A percentile compares a stretch with the other conserved stretches of the same genome.
Evolutionary conservation across 176 grass and related monocot species (phyloP).

Genomic region (Musa troglodytarum): DNA sequence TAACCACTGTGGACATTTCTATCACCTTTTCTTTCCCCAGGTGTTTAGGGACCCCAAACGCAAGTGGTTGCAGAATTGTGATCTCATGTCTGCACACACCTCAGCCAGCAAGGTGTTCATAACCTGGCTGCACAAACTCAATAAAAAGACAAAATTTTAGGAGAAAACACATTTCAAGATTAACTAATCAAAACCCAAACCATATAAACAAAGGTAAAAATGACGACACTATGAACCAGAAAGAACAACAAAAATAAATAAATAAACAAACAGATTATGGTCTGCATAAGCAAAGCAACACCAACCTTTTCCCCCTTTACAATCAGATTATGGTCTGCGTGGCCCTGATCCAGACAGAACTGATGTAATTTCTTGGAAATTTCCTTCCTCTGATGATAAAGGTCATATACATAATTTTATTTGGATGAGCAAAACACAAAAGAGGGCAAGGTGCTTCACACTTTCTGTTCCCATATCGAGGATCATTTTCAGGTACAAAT

Average conservation of each 20-base stretch:
- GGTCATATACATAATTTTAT: slow-evolving; percentile 80
- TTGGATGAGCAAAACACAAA: slow-evolving; percentile 80
- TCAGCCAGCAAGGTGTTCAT: slow-evolving; percentile 76
- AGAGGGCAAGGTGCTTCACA: slow-evolving; percentile 84
- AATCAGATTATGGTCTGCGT: slow-evolving; percentile 79
- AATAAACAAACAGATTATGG: not conserved
- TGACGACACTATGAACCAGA: not conserved
- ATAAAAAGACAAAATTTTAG: not conserved
- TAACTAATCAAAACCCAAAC: not conserved
- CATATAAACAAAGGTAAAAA: not conserved
- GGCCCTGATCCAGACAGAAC: slow-evolving; percentile 77
- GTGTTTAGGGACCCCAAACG: slow-evolving; percentile 72
- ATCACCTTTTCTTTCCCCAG: slow-evolving; percentile 79
- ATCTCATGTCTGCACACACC: slow-evolving; percentile 72
- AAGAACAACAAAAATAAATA: not conserved
- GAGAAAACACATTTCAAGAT: not conserved
- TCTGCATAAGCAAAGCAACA: not conserved
- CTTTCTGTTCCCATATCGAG: slow-evolving; percentile 84
- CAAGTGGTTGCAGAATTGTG: slow-evolving; percentile 76
- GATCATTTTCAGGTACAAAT: slow-evolving; percentile 79
- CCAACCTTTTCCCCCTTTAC: slow-evolving; percentile 92
- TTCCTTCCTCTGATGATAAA: slow-evolving; percentile 79
- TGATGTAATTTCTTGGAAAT: slow-evolving; percentile 83
- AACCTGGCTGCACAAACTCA: slow-evolving; percentile 39
- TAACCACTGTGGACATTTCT: slow-evolving; percentile 76